Evolutionary conservation across 805 yeast species (phyloP), one percentile per base, ranked within the genome.

Genomic region (Pichia occidentalis): DNA sequence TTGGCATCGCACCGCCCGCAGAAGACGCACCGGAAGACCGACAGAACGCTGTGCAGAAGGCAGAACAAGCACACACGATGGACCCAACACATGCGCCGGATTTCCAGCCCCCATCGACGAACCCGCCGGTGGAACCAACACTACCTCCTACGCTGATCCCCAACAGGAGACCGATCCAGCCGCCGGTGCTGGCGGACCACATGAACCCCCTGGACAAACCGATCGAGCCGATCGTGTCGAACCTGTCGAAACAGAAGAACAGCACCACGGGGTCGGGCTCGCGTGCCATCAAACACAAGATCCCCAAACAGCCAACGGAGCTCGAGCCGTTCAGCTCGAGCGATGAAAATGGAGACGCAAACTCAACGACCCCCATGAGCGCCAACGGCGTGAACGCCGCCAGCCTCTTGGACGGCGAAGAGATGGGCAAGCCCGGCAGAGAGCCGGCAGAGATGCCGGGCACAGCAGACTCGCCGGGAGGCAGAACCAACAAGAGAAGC

Each of bases 61-160:
- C n/a, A 23, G 25, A 12, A 23, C 12, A 23, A 23, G 13, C 13
- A 28, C 29, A 25, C 9, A 24, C 13, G 11, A 87, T 87, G 97
- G 97, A 88, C 57, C 97, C 97, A 17, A 82, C 90, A 4, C 75
- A 80, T 60, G 96, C 87, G 48, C 95, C 95, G 14, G 78, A 86
- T 58, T 88, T 86, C 59, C 76, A 79, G 34, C 95, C 95, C 9
- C 95, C 95, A 0, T 77, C 86, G 12, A 70, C 77, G 37, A 71
- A 76, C 46, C 75, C 75, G 32, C 64, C 74, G 41, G 60, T 72
- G 35, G 73, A 71, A 50, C 86, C 87, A 7, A 72, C 77, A 4
- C 80, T 84, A 10, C 81, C 85, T 4, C 67, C 78, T 3, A 74
- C 78, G 1, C 65, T 70, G 40, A 84, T 84, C 45, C 95, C 95